Conservation (phyloP, 495 filamentous ascomycete species). For the Neurospora africana region DNA sequence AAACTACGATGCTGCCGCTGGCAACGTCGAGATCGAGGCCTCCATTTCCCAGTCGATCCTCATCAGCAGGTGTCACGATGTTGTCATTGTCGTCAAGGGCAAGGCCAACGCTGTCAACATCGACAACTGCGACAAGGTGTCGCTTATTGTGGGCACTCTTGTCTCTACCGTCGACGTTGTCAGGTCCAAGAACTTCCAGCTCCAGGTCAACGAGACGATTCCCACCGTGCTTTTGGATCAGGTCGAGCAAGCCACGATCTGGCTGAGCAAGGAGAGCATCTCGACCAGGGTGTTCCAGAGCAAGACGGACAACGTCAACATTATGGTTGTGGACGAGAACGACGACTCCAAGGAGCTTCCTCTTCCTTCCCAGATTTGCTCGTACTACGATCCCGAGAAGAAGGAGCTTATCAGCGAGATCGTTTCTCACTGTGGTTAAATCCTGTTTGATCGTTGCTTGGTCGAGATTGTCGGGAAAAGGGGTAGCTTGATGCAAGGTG, state of each 20-base stretch:
- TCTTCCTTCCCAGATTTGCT: slow-evolving; percentile 83
- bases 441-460: neutral
- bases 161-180: slow-evolving; percentile 89
- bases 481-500: neutral
- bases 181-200: slow-evolving; percentile 82
- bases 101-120: slow-evolving; percentile 93
- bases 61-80: slow-evolving; percentile 80
- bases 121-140: slow-evolving; percentile 77
- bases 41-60: slow-evolving; percentile 80
- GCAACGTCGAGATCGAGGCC: slow-evolving; percentile 66
- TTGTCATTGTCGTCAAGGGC: slow-evolving; percentile 76
- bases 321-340: slow-evolving; percentile 64
- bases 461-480: neutral
- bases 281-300: slow-evolving; percentile 75
- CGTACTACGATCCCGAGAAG: slow-evolving; percentile 53
- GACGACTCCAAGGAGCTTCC: slow-evolving; percentile 77
- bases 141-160: slow-evolving; percentile 78
- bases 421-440: slow-evolving; percentile 72
- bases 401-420: slow-evolving; percentile 76
- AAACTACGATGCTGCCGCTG: slow-evolving; percentile 73
- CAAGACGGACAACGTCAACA: slow-evolving; percentile 75
- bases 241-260: slow-evolving; percentile 80
- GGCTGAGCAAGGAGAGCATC: slow-evolving; percentile 67
- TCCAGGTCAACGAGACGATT: slow-evolving; percentile 74
- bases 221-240: slow-evolving; percentile 88